Evolutionary conservation across 1,284 basidiomycete species (phyloP).

Genomic region (Irpex lacteus): DNA sequence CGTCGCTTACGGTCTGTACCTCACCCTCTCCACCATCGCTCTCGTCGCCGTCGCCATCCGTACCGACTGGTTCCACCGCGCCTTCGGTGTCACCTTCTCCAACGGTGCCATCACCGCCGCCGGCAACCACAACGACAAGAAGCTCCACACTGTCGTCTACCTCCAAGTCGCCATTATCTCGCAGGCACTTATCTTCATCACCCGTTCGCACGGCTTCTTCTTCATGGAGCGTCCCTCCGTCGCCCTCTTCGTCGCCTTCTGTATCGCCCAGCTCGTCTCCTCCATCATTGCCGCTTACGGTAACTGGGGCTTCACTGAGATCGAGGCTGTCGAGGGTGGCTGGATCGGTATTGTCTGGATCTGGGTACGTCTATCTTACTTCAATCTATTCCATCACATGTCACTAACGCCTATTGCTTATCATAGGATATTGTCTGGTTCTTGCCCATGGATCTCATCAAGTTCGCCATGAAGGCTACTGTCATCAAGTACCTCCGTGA

Average conservation of each 20-base stretch:
- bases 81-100: conserved; percentile 72
- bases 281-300: conserved; percentile 94
- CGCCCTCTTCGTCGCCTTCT: conserved; percentile 89
- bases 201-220: conserved; percentile 95
- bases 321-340: conserved; percentile 76
- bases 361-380: conserved; percentile 59
- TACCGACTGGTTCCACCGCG: conserved; percentile 88
- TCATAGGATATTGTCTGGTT: conserved; percentile 90
- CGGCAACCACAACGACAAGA: conserved; percentile 64
- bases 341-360: conserved; percentile 99
- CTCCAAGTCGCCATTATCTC: conserved; percentile 97
- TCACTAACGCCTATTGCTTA: neutral
- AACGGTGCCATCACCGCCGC: conserved; percentile 33
- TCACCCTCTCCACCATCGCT: conserved; percentile 85
- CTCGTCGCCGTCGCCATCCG: conserved; percentile 85
- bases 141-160: conserved; percentile 81
- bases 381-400: neutral
- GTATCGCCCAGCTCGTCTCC: conserved; percentile 88
- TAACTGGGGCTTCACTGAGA: conserved; percentile 88
- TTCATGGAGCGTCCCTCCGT: conserved; percentile 96
- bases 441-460: conserved; percentile 91
- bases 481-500: conserved; percentile 82
- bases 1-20: conserved; percentile 91
- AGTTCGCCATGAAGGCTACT: conserved; percentile 94
- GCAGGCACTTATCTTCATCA: conserved; percentile 96